Evolutionary conservation across 768 basidiomycete species (phyloP).

Genomic region (Ephemerocybe angulata): DNA sequence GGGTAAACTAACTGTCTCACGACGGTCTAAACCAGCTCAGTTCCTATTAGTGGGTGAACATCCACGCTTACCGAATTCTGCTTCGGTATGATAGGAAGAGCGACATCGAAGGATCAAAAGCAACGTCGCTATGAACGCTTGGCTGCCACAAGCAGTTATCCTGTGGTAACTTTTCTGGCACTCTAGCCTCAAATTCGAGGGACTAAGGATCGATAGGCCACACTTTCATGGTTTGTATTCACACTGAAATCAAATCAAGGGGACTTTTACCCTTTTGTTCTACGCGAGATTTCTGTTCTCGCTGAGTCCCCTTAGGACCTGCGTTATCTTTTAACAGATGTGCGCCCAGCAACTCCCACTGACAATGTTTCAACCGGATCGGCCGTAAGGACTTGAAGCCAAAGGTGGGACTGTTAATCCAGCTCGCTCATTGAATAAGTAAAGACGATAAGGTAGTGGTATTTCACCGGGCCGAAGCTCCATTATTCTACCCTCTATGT

Average conservation of each 20-base stretch:
- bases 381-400: no score
- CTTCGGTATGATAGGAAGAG: no score
- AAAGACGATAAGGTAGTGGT: conserved; percentile 82
- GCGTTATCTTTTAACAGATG: no score
- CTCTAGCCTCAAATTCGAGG: conserved; percentile 76
- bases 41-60: conserved; percentile 78
- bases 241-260: conserved; percentile 80
- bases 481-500: conserved; percentile 79
- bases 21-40: conserved; percentile 81
- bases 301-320: no score
- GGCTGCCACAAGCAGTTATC: no score
- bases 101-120: no score
- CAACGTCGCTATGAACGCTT: no score
- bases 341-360: conserved; percentile 80
- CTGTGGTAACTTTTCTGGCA: conserved; percentile 78
- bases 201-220: conserved; percentile 82
- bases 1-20: conserved; percentile 85
- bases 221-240: conserved; percentile 81
- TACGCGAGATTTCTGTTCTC: no score
- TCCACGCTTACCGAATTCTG: no score
- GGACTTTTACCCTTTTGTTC: conserved; percentile 76
- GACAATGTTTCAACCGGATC: conserved; percentile 74
- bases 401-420: no score
- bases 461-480: conserved; percentile 76
- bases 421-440: no score